phyloP scores from a whole-genome alignment of 2,329 filamentous ascomycete species.

The Epichloe scottii region DNA sequence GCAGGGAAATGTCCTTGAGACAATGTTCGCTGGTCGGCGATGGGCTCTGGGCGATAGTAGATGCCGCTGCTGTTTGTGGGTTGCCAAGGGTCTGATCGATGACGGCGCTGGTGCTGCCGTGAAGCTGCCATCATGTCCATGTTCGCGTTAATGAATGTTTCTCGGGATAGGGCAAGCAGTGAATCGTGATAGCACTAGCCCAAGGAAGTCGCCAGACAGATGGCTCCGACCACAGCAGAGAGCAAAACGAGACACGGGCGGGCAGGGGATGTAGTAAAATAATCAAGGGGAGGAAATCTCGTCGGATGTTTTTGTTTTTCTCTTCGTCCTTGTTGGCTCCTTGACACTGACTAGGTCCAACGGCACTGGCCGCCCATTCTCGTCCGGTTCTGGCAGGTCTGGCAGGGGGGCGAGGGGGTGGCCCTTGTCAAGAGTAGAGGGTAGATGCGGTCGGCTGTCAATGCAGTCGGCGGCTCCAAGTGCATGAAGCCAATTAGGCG shows the following conservation, averaged over 20 bases:
- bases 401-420: background rate
- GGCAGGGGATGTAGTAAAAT: background rate
- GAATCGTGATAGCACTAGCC: background rate
- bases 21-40: background rate
- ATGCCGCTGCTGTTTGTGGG: constrained; percentile 4
- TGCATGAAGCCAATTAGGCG: constrained; percentile 5
- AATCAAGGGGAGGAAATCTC: background rate
- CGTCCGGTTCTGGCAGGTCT: constrained; percentile 5
- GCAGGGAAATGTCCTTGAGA: constrained; percentile 17
- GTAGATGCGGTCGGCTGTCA: constrained; percentile 2
- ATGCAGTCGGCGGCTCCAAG: constrained; percentile 4
- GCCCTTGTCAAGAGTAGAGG: background rate
- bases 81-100: constrained; percentile 4
- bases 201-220: background rate
- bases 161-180: background rate
- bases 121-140: constrained; percentile 6
- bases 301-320: background rate
- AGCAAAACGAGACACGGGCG: background rate
- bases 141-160: constrained; percentile 1
- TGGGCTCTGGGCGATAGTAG: constrained; percentile 7
- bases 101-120: constrained; percentile 1
- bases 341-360: background rate
- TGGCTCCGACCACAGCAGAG: background rate
- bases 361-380: constrained; percentile 2
- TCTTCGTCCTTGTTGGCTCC: background rate